Base-by-base conservation (phyloP, 495 filamentous ascomycete genomes). In the Amphirosellinia nigrospora region DNA sequence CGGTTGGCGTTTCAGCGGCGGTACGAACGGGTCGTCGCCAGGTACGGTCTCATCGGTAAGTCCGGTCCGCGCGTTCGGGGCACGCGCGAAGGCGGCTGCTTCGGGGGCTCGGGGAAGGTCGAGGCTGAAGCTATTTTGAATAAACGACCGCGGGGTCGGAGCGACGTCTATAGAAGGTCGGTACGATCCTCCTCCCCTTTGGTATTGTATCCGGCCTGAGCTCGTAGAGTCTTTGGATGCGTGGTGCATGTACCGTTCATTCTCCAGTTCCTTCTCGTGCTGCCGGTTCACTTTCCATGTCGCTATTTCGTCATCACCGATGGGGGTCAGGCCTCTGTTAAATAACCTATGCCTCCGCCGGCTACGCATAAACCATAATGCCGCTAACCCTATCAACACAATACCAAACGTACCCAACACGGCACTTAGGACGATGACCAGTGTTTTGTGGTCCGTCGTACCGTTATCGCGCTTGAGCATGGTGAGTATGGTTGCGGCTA, bases 241-340 rank as follows among this genome's bases (percentile, higher is more conserved):
- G 71, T 82, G 81, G 16, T 70, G 72, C 13, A 73, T 15, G 36
- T 41, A 64, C 3, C 69, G 71, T 28, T 23, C 74, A 43, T 59
- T 62, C 26, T 73, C 74, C 69, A 50, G 71, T 64, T 59, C 73
- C 74, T 76, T 73, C 36, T 74, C 76, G 19, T 58, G 58, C 32
- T 72, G 50, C 38, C 73, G 64, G 65, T 68, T 73, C 13, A 76
- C 72, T 56, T 85, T 86, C 84, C 84, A 86, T 23, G 81, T 82
- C 50, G 80, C 84, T 59, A 86, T 86, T 71, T 86, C 84, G 41
- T 86, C 84, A 68, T 86, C 84, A 58, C 83, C 84, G 70, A 86
- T 84, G 11, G 84, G 84, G 0, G 84, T 80, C 43, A 85, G 79
- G 46, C 81, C 82, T 55, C 84, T 76, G 4, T 77, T 75, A 48